These are phyloP conservation scores for Acanthochlamys bracteata DNA, from an alignment of 106 monocot genomes.

Conservation along the genomic window DNA sequence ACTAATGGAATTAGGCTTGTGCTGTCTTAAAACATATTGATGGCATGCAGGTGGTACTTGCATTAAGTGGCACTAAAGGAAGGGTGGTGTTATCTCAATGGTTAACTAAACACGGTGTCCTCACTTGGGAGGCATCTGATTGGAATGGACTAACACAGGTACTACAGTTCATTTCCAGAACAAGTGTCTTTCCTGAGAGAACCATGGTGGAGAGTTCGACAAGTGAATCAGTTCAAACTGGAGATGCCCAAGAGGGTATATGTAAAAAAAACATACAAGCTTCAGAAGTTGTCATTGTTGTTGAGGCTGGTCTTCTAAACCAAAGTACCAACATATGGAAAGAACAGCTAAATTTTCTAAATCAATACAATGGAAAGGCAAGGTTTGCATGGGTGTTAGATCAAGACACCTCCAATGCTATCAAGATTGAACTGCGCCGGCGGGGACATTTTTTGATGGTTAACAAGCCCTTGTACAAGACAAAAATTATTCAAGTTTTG, in stretches of 20 bases:
- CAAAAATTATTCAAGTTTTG: constrained; percentile 41
- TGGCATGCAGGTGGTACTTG: constrained; percentile 37
- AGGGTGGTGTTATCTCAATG: constrained; percentile 27
- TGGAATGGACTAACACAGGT: constrained; percentile 42
- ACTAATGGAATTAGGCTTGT: too few species aligned
- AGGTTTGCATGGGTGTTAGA: constrained; percentile 47
- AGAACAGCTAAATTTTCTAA: constrained; percentile 37
- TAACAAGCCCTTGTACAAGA: constrained; percentile 51
- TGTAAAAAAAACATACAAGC: background rate
- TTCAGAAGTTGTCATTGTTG: constrained; percentile 26
- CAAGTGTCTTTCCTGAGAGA: background rate
- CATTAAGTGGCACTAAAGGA: constrained; percentile 25
- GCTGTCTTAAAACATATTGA: background rate
- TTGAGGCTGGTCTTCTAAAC: constrained; percentile 32
- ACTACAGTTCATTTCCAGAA: constrained; percentile 20
- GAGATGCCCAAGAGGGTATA: constrained; percentile 2
- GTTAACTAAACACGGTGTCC: constrained; percentile 25
- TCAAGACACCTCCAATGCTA: constrained; percentile 31
- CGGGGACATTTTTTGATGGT: constrained; percentile 27
- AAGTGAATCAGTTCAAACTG: constrained; percentile 6
- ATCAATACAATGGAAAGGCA: constrained; percentile 23
- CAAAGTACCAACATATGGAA: constrained; percentile 51
- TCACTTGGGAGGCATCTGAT: constrained; percentile 38
- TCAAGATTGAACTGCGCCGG: constrained; percentile 29
- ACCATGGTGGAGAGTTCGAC: constrained; percentile 4